Evolutionary conservation across 805 yeast genomes (phyloP).

Genomic region (Kregervanrija delftensis): DNA sequence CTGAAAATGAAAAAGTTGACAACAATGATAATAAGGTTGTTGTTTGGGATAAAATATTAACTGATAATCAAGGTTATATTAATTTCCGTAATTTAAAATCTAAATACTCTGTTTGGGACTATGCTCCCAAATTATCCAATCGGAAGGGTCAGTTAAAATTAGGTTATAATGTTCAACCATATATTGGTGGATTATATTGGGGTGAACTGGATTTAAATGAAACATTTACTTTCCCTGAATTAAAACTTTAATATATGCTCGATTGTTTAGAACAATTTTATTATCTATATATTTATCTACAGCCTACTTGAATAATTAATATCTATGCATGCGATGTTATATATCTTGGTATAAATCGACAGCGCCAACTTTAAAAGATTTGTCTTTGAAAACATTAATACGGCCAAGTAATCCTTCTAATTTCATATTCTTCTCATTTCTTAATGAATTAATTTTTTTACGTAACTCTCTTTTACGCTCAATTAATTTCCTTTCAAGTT

Average conservation of each 20-base stretch:
- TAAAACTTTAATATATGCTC: background rate
- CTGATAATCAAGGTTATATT: conserved; percentile 49
- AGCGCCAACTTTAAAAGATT: too few relatives aligned
- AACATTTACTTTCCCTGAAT: conserved; percentile 18
- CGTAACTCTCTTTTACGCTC: too few relatives aligned
- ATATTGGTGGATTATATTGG: conserved; percentile 70
- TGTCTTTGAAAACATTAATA: too few relatives aligned
- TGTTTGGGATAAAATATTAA: conserved; percentile 85
- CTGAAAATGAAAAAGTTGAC: background rate
- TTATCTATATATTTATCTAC: conserved; percentile 20
- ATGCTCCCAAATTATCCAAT: conserved; percentile 51
- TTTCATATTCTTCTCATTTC: too few relatives aligned
- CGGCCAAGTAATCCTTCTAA: too few relatives aligned
- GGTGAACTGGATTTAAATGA: conserved; percentile 43
- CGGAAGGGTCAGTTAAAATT: conserved; percentile 63
- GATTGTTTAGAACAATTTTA: conserved; percentile 35
- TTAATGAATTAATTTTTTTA: too few relatives aligned
- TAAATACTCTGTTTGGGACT: conserved; percentile 86
- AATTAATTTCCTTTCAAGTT: too few relatives aligned
- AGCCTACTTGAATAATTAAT: too few relatives aligned
- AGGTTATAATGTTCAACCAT: conserved; percentile 92
- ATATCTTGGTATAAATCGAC: too few relatives aligned
- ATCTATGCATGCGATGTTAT: too few relatives aligned
- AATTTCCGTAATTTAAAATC: conserved; percentile 47
- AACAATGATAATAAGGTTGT: conserved; percentile 47